Conservation (phyloP, 306 rosid species). For the Acacia melanoxylon region DNA sequence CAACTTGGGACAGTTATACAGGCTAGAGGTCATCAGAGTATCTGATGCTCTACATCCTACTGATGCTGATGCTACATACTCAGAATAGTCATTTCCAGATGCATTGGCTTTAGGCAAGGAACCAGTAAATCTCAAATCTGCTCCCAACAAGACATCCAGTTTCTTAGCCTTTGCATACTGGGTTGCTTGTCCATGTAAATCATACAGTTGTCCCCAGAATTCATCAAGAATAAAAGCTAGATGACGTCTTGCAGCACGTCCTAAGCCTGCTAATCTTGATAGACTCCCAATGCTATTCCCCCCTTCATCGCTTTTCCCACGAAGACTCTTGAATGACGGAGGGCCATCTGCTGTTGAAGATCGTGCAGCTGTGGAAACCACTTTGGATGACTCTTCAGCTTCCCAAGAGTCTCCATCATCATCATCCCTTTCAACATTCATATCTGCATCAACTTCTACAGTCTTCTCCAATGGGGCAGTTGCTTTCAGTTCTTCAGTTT, state of each 20-base stretch:
- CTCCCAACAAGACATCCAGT: slow-evolving; percentile 59
- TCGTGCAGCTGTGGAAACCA: slow-evolving; percentile 42
- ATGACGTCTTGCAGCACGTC: slow-evolving; percentile 93
- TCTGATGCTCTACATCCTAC: slow-evolving; percentile 59
- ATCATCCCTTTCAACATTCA: slow-evolving; percentile 63
- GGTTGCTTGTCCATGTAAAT: slow-evolving; percentile 69
- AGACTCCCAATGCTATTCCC: slow-evolving; percentile 91
- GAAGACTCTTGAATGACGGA: slow-evolving; percentile 80
- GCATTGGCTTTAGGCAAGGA: slow-evolving; percentile 57
- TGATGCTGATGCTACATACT: slow-evolving; percentile 31
- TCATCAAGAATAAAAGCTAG: slow-evolving; percentile 79
- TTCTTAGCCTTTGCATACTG: slow-evolving; percentile 66
- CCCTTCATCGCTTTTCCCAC: slow-evolving; percentile 87
- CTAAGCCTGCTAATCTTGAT: slow-evolving; percentile 88
- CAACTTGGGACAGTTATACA: slow-evolving; percentile 57
- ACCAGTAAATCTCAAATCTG: slow-evolving; percentile 47
- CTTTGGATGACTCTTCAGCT: slow-evolving; percentile 63
- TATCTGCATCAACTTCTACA: slow-evolving; percentile 55
- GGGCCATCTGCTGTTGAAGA: slow-evolving; percentile 76
- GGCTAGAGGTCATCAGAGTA: slow-evolving; percentile 38
- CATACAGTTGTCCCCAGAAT: slow-evolving; percentile 91
- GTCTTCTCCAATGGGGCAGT: slow-evolving; percentile 51
- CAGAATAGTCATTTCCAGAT: slow-evolving; percentile 54
- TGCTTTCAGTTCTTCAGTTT: slow-evolving; percentile 38
- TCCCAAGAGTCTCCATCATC: slow-evolving; percentile 82